Base-by-base conservation (phyloP, 2,329 filamentous ascomycete species). In the Fusarium sp. region DNA sequence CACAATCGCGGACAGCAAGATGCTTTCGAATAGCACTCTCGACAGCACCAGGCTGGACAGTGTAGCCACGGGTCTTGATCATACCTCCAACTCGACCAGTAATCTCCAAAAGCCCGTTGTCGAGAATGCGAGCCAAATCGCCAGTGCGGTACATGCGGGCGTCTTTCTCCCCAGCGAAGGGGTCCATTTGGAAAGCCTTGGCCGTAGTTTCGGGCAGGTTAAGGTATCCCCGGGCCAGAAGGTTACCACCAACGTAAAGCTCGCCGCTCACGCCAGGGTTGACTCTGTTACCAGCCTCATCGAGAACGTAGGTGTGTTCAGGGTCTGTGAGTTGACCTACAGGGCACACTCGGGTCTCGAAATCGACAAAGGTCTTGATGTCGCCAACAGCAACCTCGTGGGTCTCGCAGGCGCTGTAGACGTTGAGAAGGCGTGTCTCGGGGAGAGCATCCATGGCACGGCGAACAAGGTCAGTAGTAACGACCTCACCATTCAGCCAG, bases 401-500 rank as follows among this genome's bases (percentile, higher is more conserved):
- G 0, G 92, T 94, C 78, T 95, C 92, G 74, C 92, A 93, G 18
- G 92, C 92, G 75, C 91, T 93, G 81, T 95, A 95, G 73, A 91
- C 92, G 72, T 94, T 95, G 66, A 94, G 86, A 14, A 95, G 80
- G 18, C 90, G 88, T 4, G 88, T 86, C 0, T 89, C 86, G 1
- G 92, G 92, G 6, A 94, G 84, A 4, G 90, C 89, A 57, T 87
- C 87, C 55, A 91, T 83, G 4, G 89, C 90, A 42, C 91, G 87
- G 27, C 89, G 88, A 32, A 90, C 91, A 18, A 94, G 86, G 75
- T 94, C 92, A 1, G 91, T 91, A 0, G 91, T 93, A 55, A 94
- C 92, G 2, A 95, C 92, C 79, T 95, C 92, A 51, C 92, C 92
- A 72, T 95, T 94, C 30, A 95, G 83, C 92, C 92, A 94, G 30